Base-by-base conservation (phyloP, 225 moss, liverwort and hornwort species). In the Polytrichum commune region DNA sequence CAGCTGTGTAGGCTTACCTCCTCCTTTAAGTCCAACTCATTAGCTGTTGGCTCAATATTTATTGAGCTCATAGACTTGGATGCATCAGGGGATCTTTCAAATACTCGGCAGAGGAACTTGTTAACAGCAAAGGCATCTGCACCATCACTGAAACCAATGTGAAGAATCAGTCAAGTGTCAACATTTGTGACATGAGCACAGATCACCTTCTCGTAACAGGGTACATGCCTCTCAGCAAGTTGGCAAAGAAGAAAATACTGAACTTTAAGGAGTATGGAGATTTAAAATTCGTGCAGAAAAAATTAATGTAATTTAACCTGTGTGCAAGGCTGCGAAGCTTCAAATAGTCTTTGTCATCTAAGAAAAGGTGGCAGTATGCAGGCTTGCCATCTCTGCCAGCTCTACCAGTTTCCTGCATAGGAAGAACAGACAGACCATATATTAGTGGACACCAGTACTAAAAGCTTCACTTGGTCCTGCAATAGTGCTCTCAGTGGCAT, bases 251-350 rank as follows among this genome's bases (percentile, higher is more conserved):
- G 46, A 46, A 46, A 4, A 46, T 46, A 46, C 13, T 46, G 3
- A 46, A 13, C 13, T 16, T 13, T 13, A 3, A 46, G 4, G 16
- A 35, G 9, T 3, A 16, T 46, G 46, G 46, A 46, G 46, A 46
- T 46, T 38, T 46, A 3, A 13, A 46, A 46, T 46, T 46, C 16
- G 4, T 46, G 16, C 46, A 13, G 13, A 46, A 46, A 46, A 13
- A 16, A 0, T 46, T 3, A 4, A 46, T 46, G 46, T 13, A 46
- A 46, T 46, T 46, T 46, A 46, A 93, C 96, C 93, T 96, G 82
- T 89, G 89, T 69, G 93, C 89, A 73, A 96, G 93, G 84, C 96
- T 96, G 33, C 96, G 91, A 73, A 96, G 93, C 79, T 92, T 96
- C 78, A 92, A 81, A 67, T 89, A 96, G 80, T 96, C 93, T 26